phyloP scores from a whole-genome alignment of 371 early-diverging fungal genomes.

The Saksenaea oblongispora region DNA sequence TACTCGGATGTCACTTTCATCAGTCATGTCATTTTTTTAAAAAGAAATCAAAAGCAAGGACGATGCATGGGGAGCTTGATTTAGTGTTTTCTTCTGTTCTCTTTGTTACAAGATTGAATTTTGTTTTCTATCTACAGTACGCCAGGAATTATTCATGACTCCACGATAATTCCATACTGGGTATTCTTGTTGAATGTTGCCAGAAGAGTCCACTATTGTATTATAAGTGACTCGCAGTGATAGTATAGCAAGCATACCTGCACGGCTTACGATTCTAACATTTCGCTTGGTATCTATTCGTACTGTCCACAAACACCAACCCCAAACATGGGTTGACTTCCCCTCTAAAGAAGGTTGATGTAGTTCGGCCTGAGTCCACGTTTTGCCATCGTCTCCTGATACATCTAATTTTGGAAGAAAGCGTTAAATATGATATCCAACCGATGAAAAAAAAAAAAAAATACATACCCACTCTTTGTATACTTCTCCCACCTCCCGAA shows the following conservation, averaged over 20 bases:
- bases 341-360: slow-evolving; percentile 34
- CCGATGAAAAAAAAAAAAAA: neutral
- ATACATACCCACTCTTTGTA: slow-evolving; percentile 66
- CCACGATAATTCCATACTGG: slow-evolving; percentile 87
- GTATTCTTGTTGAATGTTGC: slow-evolving; percentile 77
- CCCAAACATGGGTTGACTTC: slow-evolving; percentile 52
- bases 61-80: neutral
- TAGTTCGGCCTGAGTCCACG: slow-evolving; percentile 69
- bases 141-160: slow-evolving; percentile 82
- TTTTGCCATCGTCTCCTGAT: slow-evolving; percentile 79
- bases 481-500: slow-evolving; percentile 57
- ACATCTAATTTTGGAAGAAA: slow-evolving; percentile 52
- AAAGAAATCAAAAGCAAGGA: slow-evolving; percentile 1
- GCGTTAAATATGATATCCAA: neutral
- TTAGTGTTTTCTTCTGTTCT: neutral
- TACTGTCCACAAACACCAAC: slow-evolving; percentile 81
- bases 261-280: slow-evolving; percentile 63
- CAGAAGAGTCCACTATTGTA: slow-evolving; percentile 63
- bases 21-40: slow-evolving; percentile 5
- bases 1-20: slow-evolving; percentile 1
- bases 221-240: neutral
- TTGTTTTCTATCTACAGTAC: slow-evolving; percentile 26
- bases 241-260: slow-evolving; percentile 46
- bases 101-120: neutral
- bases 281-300: slow-evolving; percentile 30